Conservation (phyloP, 1,284 basidiomycete genomes). For the Trichosporon coremiiforme region DNA sequence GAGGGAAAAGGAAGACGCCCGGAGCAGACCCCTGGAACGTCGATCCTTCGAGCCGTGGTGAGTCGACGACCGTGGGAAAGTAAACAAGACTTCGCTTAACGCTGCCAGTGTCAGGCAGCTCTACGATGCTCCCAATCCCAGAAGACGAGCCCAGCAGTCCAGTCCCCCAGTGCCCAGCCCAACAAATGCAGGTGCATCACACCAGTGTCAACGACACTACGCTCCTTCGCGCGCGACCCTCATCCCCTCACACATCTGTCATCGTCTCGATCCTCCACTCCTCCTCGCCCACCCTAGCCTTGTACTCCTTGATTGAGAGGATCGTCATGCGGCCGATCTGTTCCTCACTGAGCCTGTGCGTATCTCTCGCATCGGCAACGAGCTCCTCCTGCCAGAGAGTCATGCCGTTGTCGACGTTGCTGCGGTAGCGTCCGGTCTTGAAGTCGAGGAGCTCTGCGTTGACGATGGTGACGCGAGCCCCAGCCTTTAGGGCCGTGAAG, state of each 20-base stretch:
- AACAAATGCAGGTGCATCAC: too few species aligned
- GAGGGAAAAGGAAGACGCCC: too few species aligned
- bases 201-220: too few species aligned
- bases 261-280: constrained; percentile 2
- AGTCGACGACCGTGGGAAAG: background rate
- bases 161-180: too few species aligned
- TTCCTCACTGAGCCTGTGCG: background rate
- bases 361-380: background rate
- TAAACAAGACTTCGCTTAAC: too few species aligned
- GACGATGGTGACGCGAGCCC: background rate
- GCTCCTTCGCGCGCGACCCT: too few species aligned
- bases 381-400: background rate
- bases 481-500: background rate
- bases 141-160: too few species aligned
- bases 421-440: background rate
- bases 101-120: too few species aligned
- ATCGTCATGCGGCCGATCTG: background rate
- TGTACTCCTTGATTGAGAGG: background rate
- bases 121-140: too few species aligned
- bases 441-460: background rate
- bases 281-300: background rate
- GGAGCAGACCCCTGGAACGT: too few species aligned
- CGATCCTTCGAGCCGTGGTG: background rate
- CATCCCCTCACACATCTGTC: background rate
- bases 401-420: background rate